These are phyloP conservation scores for Periconia macrospinosa DNA, from an alignment of 2,329 filamentous ascomycete species.

Conservation along the genomic window DNA sequence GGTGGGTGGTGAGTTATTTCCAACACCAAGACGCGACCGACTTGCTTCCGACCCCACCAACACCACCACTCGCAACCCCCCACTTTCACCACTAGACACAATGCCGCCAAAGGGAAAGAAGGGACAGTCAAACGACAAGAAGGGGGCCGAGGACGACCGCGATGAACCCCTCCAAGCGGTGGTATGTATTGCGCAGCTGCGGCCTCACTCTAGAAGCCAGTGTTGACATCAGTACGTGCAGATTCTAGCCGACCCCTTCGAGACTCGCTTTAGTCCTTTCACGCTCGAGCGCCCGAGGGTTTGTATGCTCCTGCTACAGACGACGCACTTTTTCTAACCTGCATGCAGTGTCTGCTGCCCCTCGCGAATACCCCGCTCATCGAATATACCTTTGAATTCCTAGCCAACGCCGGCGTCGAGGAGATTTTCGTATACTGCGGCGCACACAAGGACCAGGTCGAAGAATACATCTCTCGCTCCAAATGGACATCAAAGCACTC, in stretches of 20 bases:
- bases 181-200: conserved; percentile 43
- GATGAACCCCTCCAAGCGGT: conserved; percentile 67
- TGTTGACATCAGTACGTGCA: conserved; percentile 42
- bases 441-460: conserved; percentile 82
- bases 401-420: conserved; percentile 92
- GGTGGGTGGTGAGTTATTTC: neutral
- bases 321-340: conserved; percentile 14
- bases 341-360: conserved; percentile 78
- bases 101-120: conserved; percentile 56
- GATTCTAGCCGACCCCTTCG: conserved; percentile 93
- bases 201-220: neutral
- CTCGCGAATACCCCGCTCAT: conserved; percentile 93
- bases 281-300: conserved; percentile 86
- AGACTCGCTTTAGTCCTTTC: conserved; percentile 87
- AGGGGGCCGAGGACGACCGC: conserved; percentile 57
- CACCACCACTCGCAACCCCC: conserved; percentile 7
- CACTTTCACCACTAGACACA: neutral
- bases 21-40: neutral
- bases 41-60: conserved; percentile 10
- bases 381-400: conserved; percentile 95
- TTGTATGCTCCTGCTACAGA: conserved; percentile 37
- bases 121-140: conserved; percentile 41
- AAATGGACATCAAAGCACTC: conserved; percentile 69
- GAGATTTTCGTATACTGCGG: conserved; percentile 93
- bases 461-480: conserved; percentile 80